Percentiles rank a stretch among this genome's conserved stretches.
These are phyloP conservation scores for Colletotrichum cuscutae DNA, from an alignment of 2,329 filamentous ascomycete genomes.

Conservation along the genomic window DNA sequence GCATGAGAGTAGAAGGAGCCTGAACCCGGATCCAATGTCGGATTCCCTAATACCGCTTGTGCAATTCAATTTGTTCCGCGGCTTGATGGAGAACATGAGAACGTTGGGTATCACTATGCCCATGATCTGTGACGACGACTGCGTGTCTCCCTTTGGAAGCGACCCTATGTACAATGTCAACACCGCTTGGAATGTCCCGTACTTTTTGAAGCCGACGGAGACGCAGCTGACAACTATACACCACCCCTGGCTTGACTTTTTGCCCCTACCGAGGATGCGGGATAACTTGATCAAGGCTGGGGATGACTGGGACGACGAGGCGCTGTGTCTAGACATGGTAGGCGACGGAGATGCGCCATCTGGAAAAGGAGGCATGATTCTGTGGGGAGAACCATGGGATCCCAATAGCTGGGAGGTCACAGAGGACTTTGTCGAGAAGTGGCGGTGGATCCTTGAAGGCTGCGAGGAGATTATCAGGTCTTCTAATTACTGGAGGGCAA, in stretches of 20 bases:
- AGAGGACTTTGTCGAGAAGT: slow-evolving; percentile 55
- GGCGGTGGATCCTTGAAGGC: slow-evolving; percentile 49
- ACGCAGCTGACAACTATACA: slow-evolving; percentile 44
- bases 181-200: neutral
- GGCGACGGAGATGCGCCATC: slow-evolving; percentile 6
- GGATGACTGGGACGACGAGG: slow-evolving; percentile 36
- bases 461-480: slow-evolving; percentile 49
- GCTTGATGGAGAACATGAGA: slow-evolving; percentile 6
- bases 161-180: neutral
- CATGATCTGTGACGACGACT: slow-evolving; percentile 32
- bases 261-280: slow-evolving; percentile 46
- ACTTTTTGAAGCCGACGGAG: slow-evolving; percentile 39
- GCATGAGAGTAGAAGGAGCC: neutral
- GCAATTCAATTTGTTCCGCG: slow-evolving; percentile 20
- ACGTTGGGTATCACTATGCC: slow-evolving; percentile 19
- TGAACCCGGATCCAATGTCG: neutral
- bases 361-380: slow-evolving; percentile 48
- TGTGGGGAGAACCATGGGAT: slow-evolving; percentile 61
- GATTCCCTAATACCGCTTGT: slow-evolving; percentile 21
- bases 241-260: slow-evolving; percentile 49
- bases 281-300: slow-evolving; percentile 43
- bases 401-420: slow-evolving; percentile 58
- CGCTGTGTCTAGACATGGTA: slow-evolving; percentile 22
- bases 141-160: slow-evolving; percentile 33
- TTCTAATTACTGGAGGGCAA: slow-evolving; percentile 47